These are phyloP conservation scores for Dipodascopsis tothii DNA, from an alignment of 805 yeast species.

Conservation along the genomic window DNA sequence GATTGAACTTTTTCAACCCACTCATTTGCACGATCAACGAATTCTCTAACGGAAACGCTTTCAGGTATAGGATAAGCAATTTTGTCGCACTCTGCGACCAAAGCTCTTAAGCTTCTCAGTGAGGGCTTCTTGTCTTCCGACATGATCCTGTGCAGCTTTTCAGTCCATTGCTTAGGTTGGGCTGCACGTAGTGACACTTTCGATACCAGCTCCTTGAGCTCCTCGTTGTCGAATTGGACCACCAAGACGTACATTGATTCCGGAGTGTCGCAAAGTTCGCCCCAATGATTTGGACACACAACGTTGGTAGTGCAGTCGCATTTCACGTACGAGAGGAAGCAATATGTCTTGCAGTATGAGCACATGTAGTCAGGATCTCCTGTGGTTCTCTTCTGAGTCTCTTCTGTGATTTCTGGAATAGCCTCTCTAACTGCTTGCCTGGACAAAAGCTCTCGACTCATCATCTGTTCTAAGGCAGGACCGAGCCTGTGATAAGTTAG, in stretches of 20 bases:
- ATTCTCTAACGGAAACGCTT: constrained; percentile 35
- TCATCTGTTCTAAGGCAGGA: constrained; percentile 21
- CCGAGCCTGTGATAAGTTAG: constrained; percentile 5
- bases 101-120: constrained; percentile 38
- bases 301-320: constrained; percentile 12
- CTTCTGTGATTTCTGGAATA: too few relatives aligned
- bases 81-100: constrained; percentile 51
- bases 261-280: constrained; percentile 15
- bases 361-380: constrained; percentile 14
- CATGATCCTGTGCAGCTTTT: constrained; percentile 39
- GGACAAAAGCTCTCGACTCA: constrained; percentile 17
- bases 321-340: constrained; percentile 21
- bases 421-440: too few relatives aligned
- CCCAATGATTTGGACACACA: constrained; percentile 17
- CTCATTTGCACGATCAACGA: constrained; percentile 40
- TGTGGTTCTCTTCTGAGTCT: too few relatives aligned
- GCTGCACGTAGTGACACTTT: constrained; percentile 38
- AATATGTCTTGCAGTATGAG: constrained; percentile 22
- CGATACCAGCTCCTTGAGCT: constrained; percentile 36
- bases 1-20: constrained; percentile 53
- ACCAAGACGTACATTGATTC: constrained; percentile 6
- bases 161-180: constrained; percentile 47
- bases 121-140: constrained; percentile 40
- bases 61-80: constrained; percentile 38
- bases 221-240: constrained; percentile 44